Evolutionary conservation across 768 basidiomycete species (phyloP), one percentile per base, ranked within the genome.

Genomic region (Pulveroboletus sp.): DNA sequence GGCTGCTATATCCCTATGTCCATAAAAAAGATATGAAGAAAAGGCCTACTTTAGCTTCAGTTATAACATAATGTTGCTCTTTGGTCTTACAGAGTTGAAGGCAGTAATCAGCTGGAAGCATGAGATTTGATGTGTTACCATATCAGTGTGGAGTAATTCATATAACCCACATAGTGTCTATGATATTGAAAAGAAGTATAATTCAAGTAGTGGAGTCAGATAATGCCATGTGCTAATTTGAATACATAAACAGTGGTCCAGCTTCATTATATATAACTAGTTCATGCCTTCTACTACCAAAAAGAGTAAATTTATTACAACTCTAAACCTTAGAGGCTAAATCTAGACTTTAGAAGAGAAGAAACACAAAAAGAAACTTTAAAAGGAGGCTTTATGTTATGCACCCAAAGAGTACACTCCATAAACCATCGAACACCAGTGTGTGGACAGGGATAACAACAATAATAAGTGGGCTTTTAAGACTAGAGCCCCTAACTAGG

Each of bases 71-170:
- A n/a, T n/a, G n/a, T n/a, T n/a, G n/a, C n/a, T n/a, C n/a, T n/a
- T 75, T 42, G 76, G 76, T 1, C 48, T 70, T 9, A 75, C 75
- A 0, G 76, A 78, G 46, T 50, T 77, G 35, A 72, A 73, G 49
- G 77, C 75, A 0, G 71, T 76, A 32, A 68, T 76, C 18, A 56
- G 64, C 2, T 78, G 77, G 77, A 59, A 28, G 41, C 41, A 56
- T 8, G 71, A 76, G 8, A 60, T 58, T 11, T 27, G 53, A 43
- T 27, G n/a, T n/a, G 6, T 35, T 8, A 26, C 44, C 1, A 1
- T 9, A 3, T 0, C 2, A 11, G 18, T 18, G 18, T 42, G 8
- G 10, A 9, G 18, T 0, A 14, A 8, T 7, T 21, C n/a, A 15
- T 52, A n/a, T 1, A 30, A n/a, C 27, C 43, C n/a, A 58, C 48